These are phyloP conservation scores for Psidium friedrichsthalianum DNA, from an alignment of 345 rosid species.

Conservation along the genomic window DNA sequence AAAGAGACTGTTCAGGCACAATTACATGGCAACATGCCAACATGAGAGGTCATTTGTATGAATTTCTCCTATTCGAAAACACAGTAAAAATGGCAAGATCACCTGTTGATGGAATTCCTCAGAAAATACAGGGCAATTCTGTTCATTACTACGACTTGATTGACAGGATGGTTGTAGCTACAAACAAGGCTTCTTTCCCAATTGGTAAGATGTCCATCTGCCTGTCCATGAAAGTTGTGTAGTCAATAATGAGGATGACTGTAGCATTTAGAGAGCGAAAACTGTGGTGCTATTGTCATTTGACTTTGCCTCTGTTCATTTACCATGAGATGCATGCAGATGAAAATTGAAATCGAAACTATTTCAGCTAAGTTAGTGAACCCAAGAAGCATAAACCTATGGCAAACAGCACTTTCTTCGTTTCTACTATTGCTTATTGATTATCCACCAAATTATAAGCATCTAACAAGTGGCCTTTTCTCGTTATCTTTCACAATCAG, in stretches of 20 bases:
- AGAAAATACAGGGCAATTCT: not conserved
- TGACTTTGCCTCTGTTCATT: not conserved
- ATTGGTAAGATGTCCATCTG: slow-evolving; percentile 46
- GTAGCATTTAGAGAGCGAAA: not conserved
- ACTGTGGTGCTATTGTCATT: not conserved
- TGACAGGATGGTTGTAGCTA: slow-evolving; percentile 48
- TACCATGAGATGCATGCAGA: not conserved
- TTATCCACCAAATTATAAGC: not conserved
- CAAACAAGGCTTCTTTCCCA: slow-evolving; percentile 70
- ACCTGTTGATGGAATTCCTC: not conserved
- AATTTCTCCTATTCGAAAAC: not conserved
- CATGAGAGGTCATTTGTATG: not conserved
- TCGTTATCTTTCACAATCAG: not conserved
- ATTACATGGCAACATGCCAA: not conserved
- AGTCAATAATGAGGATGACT: not conserved
- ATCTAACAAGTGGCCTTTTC: not conserved
- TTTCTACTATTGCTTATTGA: not conserved
- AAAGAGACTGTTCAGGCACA: not conserved
- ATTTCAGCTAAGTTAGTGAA: not conserved
- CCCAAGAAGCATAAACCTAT: not conserved
- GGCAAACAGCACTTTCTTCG: not conserved
- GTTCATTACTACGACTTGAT: slow-evolving; percentile 5
- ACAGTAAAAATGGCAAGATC: not conserved
- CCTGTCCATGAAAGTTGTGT: slow-evolving; percentile 20
- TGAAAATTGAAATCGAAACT: not conserved